Evolutionary conservation across 2,329 filamentous ascomycete genomes (phyloP), one percentile per base, ranked within the genome.

Genomic region (Akanthomyces dipterigenus): DNA sequence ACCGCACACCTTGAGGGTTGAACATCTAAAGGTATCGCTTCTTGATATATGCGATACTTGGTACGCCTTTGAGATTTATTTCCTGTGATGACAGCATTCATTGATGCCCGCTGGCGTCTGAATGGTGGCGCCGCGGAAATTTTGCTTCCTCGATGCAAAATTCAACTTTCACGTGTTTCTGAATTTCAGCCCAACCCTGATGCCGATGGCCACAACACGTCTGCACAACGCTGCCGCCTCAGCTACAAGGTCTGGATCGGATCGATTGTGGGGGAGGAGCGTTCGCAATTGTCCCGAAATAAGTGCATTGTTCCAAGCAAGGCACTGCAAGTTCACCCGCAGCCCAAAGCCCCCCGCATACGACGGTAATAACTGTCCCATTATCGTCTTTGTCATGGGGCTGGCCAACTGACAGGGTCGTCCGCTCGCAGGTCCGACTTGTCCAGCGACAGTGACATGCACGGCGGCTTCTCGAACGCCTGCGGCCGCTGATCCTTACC

Each of bases 251-350:
- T 46, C 20, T 38, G 43, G 40, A 20, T 18, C 16, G 38, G 55
- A 57, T 57, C 55, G 55, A 57, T 57, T 57, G 55, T 43, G 55
- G 55, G 55, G 22, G 34, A 55, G 53, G 38, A 36, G n/a, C 28
- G 11, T 36, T 45, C 18, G 12, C 54, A 46, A 22, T 43, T 42
- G 22, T 34, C 11, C 28, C 42, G n/a, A 46, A 12, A 24, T 46
- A 46, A 26, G n/a, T 43, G 26, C 28, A 45, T 45, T 31, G 40
- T 11, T 11, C 40, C 31, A 43, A 55, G 38, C 20, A 38, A 57
- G 28, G 31, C 55, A 57, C 38, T 48, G 45, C 20, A 26, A 26
- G 31, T 11, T 28, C 20, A 12, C 43, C n/a, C 16, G 20, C 7
- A 28, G 5, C 16, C 18, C 14, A 40, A 48, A 24, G 22, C n/a